A percentile compares a stretch with the other conserved stretches of the same genome.
Evolutionary conservation across 805 yeast species (phyloP).

Genomic region (Wickerhamiella slavikovae): DNA sequence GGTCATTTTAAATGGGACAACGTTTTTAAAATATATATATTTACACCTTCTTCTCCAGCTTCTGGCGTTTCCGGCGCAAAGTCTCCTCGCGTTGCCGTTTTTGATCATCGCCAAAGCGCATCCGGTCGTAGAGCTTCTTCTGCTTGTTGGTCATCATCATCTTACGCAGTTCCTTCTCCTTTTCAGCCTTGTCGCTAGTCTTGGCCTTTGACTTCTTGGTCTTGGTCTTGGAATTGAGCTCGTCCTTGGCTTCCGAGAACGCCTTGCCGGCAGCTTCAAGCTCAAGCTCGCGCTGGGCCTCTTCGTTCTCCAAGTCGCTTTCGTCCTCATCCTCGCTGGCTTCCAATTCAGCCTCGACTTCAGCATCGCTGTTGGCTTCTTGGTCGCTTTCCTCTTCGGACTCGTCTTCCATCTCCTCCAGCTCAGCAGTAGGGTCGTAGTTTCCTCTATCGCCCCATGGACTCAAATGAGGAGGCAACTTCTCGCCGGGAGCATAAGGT

Average conservation of each 20-base stretch:
- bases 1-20: constrained; percentile 3
- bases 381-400: constrained; percentile 32
- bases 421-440: constrained; percentile 58
- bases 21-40: no score
- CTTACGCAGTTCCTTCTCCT: constrained; percentile 82
- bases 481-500: constrained; percentile 81
- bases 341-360: constrained; percentile 24
- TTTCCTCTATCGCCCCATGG: constrained; percentile 97
- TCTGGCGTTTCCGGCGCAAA: constrained; percentile 41
- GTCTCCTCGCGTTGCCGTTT: constrained; percentile 60
- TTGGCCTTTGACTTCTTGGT: constrained; percentile 14
- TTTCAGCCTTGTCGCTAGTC: constrained; percentile 31
- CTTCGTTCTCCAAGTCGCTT: constrained; percentile 26
- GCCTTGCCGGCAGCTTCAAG: constrained; percentile 76
- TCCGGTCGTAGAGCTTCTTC: constrained; percentile 79
- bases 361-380: constrained; percentile 31
- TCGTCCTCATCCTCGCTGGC: constrained; percentile 10
- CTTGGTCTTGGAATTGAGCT: constrained; percentile 21
- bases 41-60: constrained; percentile 17
- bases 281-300: constrained; percentile 62
- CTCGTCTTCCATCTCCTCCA: constrained; percentile 22
- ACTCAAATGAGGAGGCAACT: constrained; percentile 87
- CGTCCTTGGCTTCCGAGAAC: constrained; percentile 32
- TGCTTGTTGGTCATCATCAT: constrained; percentile 97
- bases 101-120: constrained; percentile 78